Percentiles rank a stretch among this genome's conserved stretches.
phyloP scores from a whole-genome alignment of 306 rosid genomes.

The Prinsepia uniflora region DNA sequence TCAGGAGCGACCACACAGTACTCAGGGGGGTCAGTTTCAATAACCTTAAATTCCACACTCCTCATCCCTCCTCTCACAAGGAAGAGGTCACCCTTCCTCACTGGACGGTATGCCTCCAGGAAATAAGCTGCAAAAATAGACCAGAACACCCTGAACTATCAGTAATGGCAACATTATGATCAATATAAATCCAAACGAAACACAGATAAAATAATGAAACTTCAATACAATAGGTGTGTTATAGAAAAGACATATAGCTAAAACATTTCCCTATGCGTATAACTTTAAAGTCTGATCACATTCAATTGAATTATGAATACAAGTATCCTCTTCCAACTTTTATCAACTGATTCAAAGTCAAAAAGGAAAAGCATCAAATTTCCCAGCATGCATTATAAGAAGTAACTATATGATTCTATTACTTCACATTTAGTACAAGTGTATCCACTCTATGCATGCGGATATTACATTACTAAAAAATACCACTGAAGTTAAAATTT shows the following conservation, averaged over 20 bases:
- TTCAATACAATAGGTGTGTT: background rate
- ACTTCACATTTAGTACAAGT: background rate
- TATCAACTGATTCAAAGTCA: background rate
- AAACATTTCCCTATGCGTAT: background rate
- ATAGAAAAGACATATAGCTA: too few species aligned
- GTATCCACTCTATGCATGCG: background rate
- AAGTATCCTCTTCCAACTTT: background rate
- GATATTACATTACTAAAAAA: background rate
- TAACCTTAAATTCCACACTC: constrained; percentile 96
- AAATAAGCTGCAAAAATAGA: constrained; percentile 69
- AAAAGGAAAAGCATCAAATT: background rate
- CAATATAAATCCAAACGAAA: background rate
- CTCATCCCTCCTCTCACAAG: constrained; percentile 99
- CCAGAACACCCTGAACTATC: background rate
- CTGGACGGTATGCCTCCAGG: constrained; percentile 87
- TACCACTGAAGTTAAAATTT: background rate
- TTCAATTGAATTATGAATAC: background rate
- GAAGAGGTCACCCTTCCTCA: constrained; percentile 89
- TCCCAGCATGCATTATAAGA: background rate
- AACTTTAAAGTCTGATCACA: background rate
- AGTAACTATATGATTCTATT: background rate
- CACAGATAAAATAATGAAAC: background rate
- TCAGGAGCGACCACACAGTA: constrained; percentile 97
- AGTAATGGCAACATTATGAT: background rate
- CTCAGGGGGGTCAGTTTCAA: constrained; percentile 89